Percentiles rank a stretch among this genome's conserved stretches.
These are phyloP conservation scores for Aspergillus quadricinctus DNA, from an alignment of 2,329 filamentous ascomycete species.

Conservation along the genomic window DNA sequence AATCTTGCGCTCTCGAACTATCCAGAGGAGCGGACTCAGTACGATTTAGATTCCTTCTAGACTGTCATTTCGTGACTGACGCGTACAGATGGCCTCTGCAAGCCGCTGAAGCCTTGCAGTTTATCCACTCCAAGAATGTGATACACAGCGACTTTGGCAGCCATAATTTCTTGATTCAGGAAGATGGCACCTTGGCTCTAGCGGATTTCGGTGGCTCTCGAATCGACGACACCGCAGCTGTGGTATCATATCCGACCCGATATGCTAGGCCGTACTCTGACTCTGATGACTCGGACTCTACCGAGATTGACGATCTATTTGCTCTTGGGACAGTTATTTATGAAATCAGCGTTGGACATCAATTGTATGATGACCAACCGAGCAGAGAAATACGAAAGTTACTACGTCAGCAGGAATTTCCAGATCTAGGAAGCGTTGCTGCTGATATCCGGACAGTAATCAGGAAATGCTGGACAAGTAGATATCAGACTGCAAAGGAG, in stretches of 20 bases:
- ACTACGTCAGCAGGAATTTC: too few species aligned
- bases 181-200: background rate
- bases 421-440: too few species aligned
- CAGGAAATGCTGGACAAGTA: too few species aligned
- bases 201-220: constrained; percentile 1
- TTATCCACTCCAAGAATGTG: too few species aligned
- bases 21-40: background rate
- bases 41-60: background rate
- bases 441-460: too few species aligned
- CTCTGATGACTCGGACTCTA: too few species aligned
- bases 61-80: background rate
- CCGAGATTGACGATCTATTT: background rate
- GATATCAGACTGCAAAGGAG: too few species aligned
- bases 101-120: too few species aligned
- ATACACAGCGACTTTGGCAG: background rate
- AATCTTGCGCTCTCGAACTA: constrained; percentile 2
- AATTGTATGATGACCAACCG: background rate
- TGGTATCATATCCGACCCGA: background rate
- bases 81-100: too few species aligned
- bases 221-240: background rate
- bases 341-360: background rate
- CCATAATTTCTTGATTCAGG: constrained; percentile 1
- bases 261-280: too few species aligned
- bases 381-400: constrained; percentile 14
- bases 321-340: constrained; percentile 1